Evolutionary conservation across 2,329 filamentous ascomycete species (phyloP).

Genomic region (Dactylonectria estremocensis): DNA sequence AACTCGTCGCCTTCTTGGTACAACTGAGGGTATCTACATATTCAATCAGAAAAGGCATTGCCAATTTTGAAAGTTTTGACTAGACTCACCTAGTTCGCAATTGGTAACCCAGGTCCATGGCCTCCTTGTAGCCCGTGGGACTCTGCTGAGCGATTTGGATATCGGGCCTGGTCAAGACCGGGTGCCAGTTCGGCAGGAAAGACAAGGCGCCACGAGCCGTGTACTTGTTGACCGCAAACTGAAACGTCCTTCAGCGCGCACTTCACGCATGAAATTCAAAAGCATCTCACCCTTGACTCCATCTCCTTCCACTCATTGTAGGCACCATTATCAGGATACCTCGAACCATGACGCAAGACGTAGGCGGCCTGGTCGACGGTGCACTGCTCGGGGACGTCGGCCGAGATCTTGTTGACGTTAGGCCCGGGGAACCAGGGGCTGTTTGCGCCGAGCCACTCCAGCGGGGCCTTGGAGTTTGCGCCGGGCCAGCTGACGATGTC

Average conservation of each 20-base stretch:
- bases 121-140: slow-evolving; percentile 75
- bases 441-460: slow-evolving; percentile 29
- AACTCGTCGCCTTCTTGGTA: slow-evolving; percentile 67
- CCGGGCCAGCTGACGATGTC: slow-evolving; percentile 29
- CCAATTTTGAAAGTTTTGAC: rapidly evolving
- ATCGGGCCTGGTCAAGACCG: slow-evolving; percentile 68
- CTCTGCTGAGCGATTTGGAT: slow-evolving; percentile 73
- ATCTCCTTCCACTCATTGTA: slow-evolving; percentile 70
- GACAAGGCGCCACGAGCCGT: slow-evolving; percentile 66
- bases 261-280: rapidly evolving
- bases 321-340: slow-evolving; percentile 74
- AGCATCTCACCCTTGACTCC: slow-evolving; percentile 56
- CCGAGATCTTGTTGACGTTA: slow-evolving; percentile 69
- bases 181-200: slow-evolving; percentile 73
- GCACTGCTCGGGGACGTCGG: slow-evolving; percentile 69
- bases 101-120: slow-evolving; percentile 68
- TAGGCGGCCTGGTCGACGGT: slow-evolving; percentile 74
- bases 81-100: slow-evolving; percentile 60
- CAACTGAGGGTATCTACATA: slow-evolving; percentile 62
- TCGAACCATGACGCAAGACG: slow-evolving; percentile 72
- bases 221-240: slow-evolving; percentile 68
- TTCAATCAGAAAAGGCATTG: neutral
- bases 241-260: neutral
- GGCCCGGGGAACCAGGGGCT: slow-evolving; percentile 56
- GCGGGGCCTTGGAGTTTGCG: slow-evolving; percentile 13